Conservation (phyloP, 2,329 filamentous ascomycete genomes). For the Dactylellina drechsleri region DNA sequence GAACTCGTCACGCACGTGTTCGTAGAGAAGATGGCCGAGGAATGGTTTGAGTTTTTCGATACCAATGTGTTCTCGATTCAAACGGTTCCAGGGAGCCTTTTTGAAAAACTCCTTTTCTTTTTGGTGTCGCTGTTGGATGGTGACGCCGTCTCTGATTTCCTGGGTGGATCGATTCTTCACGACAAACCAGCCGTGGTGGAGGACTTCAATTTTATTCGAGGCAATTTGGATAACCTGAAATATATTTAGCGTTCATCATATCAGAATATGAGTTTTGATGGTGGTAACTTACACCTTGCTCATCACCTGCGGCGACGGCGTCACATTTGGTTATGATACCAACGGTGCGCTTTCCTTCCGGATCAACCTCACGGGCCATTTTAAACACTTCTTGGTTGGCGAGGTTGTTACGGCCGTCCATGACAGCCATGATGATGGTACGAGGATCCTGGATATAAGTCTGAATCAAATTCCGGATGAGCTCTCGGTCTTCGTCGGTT, state of each 20-base stretch:
- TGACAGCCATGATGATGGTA: conserved; percentile 58
- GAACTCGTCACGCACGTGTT: conserved; percentile 64
- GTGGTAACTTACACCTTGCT: conserved; percentile 31
- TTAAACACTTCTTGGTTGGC: conserved; percentile 58
- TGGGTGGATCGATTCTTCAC: conserved; percentile 58
- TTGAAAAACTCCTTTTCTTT: conserved; percentile 57
- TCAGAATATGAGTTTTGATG: not conserved
- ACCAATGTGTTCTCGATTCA: conserved; percentile 61
- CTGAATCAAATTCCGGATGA: conserved; percentile 57
- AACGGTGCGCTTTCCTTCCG: conserved; percentile 57
- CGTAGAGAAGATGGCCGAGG: conserved; percentile 63
- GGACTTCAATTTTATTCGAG: conserved; percentile 32
- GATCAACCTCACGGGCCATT: conserved; percentile 57
- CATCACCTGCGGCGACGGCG: conserved; percentile 56
- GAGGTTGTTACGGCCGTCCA: conserved; percentile 56
- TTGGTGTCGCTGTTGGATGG: conserved; percentile 52
- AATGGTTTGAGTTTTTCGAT: conserved; percentile 62
- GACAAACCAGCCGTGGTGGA: conserved; percentile 58
- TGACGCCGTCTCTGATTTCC: conserved; percentile 56
- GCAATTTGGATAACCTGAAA: conserved; percentile 40
- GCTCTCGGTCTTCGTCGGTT: conserved; percentile 56
- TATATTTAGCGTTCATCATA: conserved; percentile 3
- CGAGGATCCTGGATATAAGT: conserved; percentile 56
- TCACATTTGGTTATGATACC: conserved; percentile 59
- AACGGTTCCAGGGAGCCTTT: conserved; percentile 55